phyloP scores from a whole-genome alignment of 257 asterid species.

The Fraxinus quadrangulata region DNA sequence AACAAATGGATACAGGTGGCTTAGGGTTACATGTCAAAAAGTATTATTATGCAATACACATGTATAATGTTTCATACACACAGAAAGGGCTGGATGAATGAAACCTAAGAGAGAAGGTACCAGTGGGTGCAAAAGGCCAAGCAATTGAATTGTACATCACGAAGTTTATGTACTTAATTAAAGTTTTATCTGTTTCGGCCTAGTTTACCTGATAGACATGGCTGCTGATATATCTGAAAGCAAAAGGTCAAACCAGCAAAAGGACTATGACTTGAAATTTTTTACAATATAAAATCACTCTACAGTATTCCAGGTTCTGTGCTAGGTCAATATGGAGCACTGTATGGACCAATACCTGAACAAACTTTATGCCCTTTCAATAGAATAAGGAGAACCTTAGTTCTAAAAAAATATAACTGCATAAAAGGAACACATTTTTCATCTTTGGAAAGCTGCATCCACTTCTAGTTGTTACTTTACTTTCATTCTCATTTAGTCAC shows the following conservation, averaged over 20 bases:
- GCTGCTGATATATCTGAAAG: slow-evolving; percentile 1
- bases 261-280: not conserved
- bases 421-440: slow-evolving; percentile 7
- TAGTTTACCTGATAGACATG: not conserved
- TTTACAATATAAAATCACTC: not conserved
- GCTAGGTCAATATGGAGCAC: not conserved
- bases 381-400: not conserved
- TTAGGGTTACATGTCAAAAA: slow-evolving; percentile 6
- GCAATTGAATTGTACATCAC: not conserved
- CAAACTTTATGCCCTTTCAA: not conserved
- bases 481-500: not conserved
- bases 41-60: not conserved
- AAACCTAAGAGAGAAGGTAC: slow-evolving; percentile 14
- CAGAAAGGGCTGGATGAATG: not conserved
- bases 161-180: not conserved
- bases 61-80: slow-evolving; percentile 4
- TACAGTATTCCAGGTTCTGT: not conserved
- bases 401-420: not conserved
- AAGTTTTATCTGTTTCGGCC: not conserved
- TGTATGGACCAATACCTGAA: slow-evolving; percentile 5
- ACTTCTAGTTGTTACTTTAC: not conserved
- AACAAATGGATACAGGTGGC: not conserved
- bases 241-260: not conserved
- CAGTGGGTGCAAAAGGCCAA: slow-evolving; percentile 12
- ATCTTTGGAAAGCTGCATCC: not conserved